Evolutionary conservation across 768 basidiomycete species (phyloP).

Genomic region (Mycena filopes): DNA sequence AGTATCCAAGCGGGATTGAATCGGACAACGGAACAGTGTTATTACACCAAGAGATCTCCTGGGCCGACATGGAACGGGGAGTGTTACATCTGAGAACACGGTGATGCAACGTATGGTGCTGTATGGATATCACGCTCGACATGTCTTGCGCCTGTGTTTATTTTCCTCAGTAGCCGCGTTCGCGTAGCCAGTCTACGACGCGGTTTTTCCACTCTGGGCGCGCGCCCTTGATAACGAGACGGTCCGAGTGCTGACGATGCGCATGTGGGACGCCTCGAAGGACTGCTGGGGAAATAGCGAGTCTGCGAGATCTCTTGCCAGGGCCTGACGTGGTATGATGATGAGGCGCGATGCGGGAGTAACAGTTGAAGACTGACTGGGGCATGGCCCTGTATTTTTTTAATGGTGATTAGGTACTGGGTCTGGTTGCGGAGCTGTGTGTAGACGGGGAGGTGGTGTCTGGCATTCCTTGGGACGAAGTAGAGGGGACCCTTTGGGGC

Average conservation of each 20-base stretch:
- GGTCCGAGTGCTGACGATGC: constrained; percentile 59
- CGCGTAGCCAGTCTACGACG: constrained; percentile 70
- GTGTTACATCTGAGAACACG: constrained; percentile 14
- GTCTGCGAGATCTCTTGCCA: constrained; percentile 65
- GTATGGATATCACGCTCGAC: constrained; percentile 3
- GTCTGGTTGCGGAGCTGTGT: constrained; percentile 78
- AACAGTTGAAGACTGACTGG: constrained; percentile 54
- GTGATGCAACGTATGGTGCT: constrained; percentile 11
- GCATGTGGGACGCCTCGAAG: constrained; percentile 59
- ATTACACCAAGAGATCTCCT: neutral
- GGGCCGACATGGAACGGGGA: neutral
- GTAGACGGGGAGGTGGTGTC: constrained; percentile 79
- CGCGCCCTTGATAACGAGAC: constrained; percentile 70
- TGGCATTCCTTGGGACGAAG: constrained; percentile 72
- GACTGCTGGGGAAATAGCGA: constrained; percentile 61
- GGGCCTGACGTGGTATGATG: constrained; percentile 52
- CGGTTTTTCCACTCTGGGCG: constrained; percentile 62
- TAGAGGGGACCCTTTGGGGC: constrained; percentile 58
- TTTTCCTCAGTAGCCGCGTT: constrained; percentile 66
- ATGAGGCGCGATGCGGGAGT: constrained; percentile 26
- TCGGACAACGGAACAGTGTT: too few species aligned
- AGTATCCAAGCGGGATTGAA: too few species aligned
- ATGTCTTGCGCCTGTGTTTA: neutral
- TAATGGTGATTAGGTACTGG: constrained; percentile 66
- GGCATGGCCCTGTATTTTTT: constrained; percentile 74